phyloP scores from a whole-genome alignment of 129 eudicot genomes.

The Tanacetum coccineum region DNA sequence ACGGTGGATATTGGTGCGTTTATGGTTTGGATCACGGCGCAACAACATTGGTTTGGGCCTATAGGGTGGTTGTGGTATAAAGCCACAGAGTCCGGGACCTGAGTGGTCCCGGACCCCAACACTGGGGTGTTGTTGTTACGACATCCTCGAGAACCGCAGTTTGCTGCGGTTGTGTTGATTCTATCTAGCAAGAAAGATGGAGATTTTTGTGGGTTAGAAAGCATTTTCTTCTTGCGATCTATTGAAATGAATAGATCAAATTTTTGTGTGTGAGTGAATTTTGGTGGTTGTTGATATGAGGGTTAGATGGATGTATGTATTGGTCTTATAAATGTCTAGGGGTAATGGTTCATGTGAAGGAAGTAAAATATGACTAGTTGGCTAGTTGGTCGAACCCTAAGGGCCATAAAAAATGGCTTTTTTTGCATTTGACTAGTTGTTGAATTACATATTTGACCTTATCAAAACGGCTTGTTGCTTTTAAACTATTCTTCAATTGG shows the following conservation, averaged over 20 bases:
- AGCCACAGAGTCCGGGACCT: slow-evolving; percentile 60
- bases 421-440: background rate
- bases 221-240: slow-evolving; percentile 34
- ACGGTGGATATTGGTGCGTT: slow-evolving; percentile 66
- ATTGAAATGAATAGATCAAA: slow-evolving; percentile 1
- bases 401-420: slow-evolving; percentile 15
- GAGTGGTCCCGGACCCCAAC: slow-evolving; percentile 17
- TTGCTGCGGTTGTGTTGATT: slow-evolving; percentile 30
- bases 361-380: slow-evolving; percentile 34
- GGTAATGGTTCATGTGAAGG: slow-evolving; percentile 25
- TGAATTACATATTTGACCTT: slow-evolving; percentile 18
- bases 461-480: slow-evolving; percentile 16
- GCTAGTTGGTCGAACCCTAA: slow-evolving; percentile 30
- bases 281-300: slow-evolving; percentile 1
- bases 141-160: slow-evolving; percentile 17
- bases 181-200: slow-evolving; percentile 53
- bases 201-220: slow-evolving; percentile 45
- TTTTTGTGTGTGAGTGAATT: background rate
- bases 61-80: slow-evolving; percentile 56
- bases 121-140: background rate
- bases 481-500: slow-evolving; percentile 21
- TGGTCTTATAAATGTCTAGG: slow-evolving; percentile 23
- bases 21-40: slow-evolving; percentile 67
- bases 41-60: slow-evolving; percentile 72
- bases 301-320: background rate